Evolutionary conservation across 805 yeast species (phyloP).

Genomic region (Kuraishia ogatae): DNA sequence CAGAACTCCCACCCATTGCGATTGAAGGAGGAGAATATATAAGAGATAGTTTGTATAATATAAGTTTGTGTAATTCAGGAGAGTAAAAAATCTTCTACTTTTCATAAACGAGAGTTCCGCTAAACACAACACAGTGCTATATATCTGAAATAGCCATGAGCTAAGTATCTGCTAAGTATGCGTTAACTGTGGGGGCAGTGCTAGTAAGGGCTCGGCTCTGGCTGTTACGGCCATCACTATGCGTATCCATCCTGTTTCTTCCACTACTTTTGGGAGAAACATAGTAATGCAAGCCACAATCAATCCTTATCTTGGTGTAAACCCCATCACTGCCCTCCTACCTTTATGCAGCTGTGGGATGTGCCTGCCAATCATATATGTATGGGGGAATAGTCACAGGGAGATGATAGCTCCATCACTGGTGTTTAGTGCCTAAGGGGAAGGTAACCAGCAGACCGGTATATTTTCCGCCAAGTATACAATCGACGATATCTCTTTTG

Average conservation of each 20-base stretch:
- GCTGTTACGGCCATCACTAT: too few species aligned
- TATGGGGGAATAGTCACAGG: neutral
- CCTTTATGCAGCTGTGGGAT: neutral
- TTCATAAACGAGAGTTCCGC: too few species aligned
- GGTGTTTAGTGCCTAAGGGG: neutral
- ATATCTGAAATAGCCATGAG: too few species aligned
- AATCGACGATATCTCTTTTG: too few species aligned
- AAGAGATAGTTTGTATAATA: neutral
- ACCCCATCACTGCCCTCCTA: neutral
- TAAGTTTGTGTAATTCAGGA: neutral
- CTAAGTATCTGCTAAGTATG: too few species aligned
- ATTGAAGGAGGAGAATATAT: neutral
- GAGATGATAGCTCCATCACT: neutral
- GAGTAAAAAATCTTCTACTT: neutral
- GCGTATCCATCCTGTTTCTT: neutral
- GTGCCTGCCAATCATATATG: neutral
- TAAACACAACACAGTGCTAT: too few species aligned
- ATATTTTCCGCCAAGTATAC: too few species aligned
- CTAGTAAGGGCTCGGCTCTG: too few species aligned
- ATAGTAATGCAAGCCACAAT: neutral
- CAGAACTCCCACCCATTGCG: too few species aligned
- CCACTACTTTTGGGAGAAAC: neutral
- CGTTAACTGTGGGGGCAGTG: too few species aligned
- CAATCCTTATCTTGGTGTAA: neutral
- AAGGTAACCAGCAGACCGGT: too few species aligned